phyloP scores from a whole-genome alignment of 495 filamentous ascomycete species.

The Talaromyces borbonicus region DNA sequence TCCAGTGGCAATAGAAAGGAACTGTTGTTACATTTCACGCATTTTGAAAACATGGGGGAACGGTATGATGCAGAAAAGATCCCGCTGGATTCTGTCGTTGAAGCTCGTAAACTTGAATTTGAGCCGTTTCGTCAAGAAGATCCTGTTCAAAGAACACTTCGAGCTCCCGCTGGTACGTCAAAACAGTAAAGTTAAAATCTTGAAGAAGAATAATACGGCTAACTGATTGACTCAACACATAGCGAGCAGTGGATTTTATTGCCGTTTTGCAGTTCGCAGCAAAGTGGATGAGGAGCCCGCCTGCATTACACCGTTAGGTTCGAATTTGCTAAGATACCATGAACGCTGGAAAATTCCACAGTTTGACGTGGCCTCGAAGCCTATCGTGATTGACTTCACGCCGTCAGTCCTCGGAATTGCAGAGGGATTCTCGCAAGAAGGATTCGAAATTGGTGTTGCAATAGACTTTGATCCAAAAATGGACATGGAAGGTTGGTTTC shows the following conservation, averaged over 20 bases:
- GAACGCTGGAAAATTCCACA: not conserved
- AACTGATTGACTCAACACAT: too few species aligned
- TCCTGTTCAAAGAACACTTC: not conserved
- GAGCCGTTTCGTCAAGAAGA: not conserved
- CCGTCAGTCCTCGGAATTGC: not conserved
- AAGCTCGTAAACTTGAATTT: not conserved
- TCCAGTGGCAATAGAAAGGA: not conserved
- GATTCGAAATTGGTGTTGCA: not conserved
- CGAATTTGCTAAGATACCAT: not conserved
- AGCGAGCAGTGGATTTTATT: not conserved
- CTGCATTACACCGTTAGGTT: not conserved
- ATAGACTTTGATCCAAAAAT: not conserved
- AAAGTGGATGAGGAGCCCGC: not conserved
- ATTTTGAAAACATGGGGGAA: not conserved
- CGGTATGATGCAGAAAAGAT: not conserved
- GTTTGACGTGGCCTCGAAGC: not conserved
- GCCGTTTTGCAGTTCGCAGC: not conserved
- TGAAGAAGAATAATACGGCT: too few species aligned
- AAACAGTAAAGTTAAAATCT: not conserved
- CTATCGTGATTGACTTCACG: not conserved
- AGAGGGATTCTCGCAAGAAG: not conserved
- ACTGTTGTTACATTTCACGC: not conserved
- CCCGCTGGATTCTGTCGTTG: not conserved
- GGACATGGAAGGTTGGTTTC: not conserved
- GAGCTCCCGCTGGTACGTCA: not conserved